These are phyloP conservation scores for Globisporangium radiosum DNA, from an alignment of 352 stramenopile species.

Conservation along the genomic window DNA sequence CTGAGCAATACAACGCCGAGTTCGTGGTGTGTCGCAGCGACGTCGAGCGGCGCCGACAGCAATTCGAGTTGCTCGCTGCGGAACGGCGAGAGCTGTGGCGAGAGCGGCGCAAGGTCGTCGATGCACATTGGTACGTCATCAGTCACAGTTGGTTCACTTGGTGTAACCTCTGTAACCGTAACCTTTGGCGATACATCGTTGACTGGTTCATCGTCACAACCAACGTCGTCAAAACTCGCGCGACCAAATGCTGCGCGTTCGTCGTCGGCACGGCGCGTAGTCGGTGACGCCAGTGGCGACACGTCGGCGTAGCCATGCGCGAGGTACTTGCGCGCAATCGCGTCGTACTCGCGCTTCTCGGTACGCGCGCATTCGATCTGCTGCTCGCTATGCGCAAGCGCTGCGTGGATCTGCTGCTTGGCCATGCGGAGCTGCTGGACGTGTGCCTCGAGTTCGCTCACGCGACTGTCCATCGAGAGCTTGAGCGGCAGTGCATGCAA, in stretches of 20 bases:
- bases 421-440: constrained; percentile 30
- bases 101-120: background rate
- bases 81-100: constrained; percentile 8
- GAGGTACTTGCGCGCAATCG: constrained; percentile 23
- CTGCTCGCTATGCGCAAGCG: constrained; percentile 28
- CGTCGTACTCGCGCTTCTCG: constrained; percentile 30
- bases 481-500: constrained; percentile 11
- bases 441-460: constrained; percentile 29
- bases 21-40: constrained; percentile 42
- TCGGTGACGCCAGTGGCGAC: background rate
- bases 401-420: constrained; percentile 29
- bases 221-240: no score
- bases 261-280: background rate
- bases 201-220: background rate
- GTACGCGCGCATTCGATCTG: constrained; percentile 20
- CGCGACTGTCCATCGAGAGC: constrained; percentile 31
- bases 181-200: background rate
- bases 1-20: constrained; percentile 39
- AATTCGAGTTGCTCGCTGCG: constrained; percentile 9
- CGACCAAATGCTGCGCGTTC: no score
- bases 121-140: no score
- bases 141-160: no score
- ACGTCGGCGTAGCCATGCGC: constrained; percentile 18
- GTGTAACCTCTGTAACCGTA: background rate
- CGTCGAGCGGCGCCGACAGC: constrained; percentile 29